These are phyloP conservation scores for Fomes fomentarius DNA, from an alignment of 1,284 basidiomycete genomes.

Conservation along the genomic window DNA sequence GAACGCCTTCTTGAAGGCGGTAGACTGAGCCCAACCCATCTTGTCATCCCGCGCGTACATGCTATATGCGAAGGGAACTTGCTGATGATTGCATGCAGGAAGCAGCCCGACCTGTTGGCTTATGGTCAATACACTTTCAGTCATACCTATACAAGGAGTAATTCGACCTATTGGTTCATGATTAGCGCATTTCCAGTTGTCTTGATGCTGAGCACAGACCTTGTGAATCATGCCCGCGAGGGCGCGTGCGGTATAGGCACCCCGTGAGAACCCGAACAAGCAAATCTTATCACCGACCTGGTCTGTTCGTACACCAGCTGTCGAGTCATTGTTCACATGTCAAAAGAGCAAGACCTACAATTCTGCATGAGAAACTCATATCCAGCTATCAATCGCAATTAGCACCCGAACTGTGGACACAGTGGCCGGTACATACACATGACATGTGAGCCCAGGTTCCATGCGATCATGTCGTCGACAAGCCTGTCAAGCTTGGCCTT, in stretches of 20 bases:
- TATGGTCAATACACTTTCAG: too few species aligned
- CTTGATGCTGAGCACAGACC: too few species aligned
- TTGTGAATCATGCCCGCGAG: conserved; percentile 61
- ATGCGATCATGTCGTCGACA: conserved; percentile 54
- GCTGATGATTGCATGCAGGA: conserved; percentile 53
- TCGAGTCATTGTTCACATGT: background rate
- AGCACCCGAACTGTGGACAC: background rate
- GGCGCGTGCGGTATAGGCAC: conserved; percentile 58
- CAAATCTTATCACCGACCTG: conserved; percentile 53
- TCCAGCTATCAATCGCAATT: conserved; percentile 41
- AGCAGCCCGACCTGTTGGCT: conserved; percentile 57
- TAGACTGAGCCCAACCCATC: conserved; percentile 36
- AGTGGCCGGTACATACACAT: background rate
- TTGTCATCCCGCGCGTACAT: conserved; percentile 41
- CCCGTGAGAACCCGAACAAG: conserved; percentile 66
- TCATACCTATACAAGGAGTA: too few species aligned
- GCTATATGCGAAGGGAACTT: conserved; percentile 48
- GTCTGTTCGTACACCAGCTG: conserved; percentile 35
- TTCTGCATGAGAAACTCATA: conserved; percentile 71
- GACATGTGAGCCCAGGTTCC: conserved; percentile 40
- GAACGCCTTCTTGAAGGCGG: conserved; percentile 49
- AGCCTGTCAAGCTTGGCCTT: conserved; percentile 41
- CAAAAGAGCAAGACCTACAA: conserved; percentile 37
- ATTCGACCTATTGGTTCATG: too few species aligned
- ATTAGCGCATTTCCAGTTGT: too few species aligned